Conservation (phyloP, 2,329 filamentous ascomycete species). For the Teratosphaeria gauchensis region DNA sequence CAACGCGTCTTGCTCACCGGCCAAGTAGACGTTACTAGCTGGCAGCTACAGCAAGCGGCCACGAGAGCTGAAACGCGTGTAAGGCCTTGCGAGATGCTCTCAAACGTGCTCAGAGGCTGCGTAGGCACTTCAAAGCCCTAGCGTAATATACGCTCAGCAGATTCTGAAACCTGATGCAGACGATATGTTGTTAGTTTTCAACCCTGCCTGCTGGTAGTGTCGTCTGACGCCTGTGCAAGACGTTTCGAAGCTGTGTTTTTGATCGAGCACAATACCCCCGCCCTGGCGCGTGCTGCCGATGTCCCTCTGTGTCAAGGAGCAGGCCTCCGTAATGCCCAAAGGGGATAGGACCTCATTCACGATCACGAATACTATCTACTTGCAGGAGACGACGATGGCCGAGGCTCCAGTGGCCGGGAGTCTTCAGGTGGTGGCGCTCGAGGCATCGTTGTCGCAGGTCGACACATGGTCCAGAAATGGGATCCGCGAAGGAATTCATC, state of each 20-base stretch:
- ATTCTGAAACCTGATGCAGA: no score
- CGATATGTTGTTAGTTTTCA: no score
- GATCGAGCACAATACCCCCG: no score
- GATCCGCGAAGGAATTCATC: background rate
- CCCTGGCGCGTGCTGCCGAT: background rate
- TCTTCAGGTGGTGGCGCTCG: background rate
- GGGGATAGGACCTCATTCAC: background rate
- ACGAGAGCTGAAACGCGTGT: background rate
- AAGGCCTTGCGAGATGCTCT: background rate
- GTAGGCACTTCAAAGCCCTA: no score
- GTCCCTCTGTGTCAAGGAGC: background rate
- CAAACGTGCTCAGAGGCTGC: background rate
- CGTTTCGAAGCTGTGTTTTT: no score
- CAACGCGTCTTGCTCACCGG: background rate
- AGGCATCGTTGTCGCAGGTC: background rate
- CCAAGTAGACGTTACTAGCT: background rate
- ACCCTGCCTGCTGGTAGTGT: no score
- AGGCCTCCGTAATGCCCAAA: background rate
- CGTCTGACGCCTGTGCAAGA: no score
- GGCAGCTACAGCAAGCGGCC: background rate
- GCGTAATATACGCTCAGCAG: no score
- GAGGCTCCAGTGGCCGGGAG: background rate
- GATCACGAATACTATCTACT: background rate
- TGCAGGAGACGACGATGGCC: background rate
- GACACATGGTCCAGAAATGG: background rate